Percentiles rank a stretch among this genome's conserved stretches.
phyloP scores from a whole-genome alignment of 169 alveolate species.

The Plasmodium knowlesi region DNA sequence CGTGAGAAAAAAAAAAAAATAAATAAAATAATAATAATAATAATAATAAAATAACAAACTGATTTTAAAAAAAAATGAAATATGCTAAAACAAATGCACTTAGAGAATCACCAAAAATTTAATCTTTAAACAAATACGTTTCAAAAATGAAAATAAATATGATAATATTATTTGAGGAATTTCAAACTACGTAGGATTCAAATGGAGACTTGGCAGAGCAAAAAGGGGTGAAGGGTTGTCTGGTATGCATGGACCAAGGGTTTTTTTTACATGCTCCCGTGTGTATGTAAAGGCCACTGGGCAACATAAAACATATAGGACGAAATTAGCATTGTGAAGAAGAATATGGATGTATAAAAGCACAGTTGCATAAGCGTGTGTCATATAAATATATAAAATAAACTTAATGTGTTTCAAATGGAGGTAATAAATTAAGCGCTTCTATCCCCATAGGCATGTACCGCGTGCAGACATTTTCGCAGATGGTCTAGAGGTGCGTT shows the following conservation, averaged over 20 bases:
- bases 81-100: constrained; percentile 22
- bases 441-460: background rate
- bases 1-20: background rate
- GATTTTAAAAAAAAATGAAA: background rate
- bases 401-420: background rate
- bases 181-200: constrained; percentile 1
- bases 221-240: background rate
- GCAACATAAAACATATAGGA: background rate
- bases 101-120: constrained; percentile 28
- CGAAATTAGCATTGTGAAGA: background rate
- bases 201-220: background rate
- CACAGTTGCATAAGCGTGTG: background rate
- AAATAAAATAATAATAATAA: no score
- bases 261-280: background rate
- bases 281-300: background rate
- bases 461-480: background rate
- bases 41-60: constrained; percentile 25
- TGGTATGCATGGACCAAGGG: background rate
- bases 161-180: background rate
- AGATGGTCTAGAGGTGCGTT: background rate
- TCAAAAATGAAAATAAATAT: background rate
- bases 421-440: background rate
- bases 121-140: constrained; percentile 12
- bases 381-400: background rate
- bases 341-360: background rate